Conservation (phyloP, 768 basidiomycete genomes). For the Hericium rajendrae region DNA sequence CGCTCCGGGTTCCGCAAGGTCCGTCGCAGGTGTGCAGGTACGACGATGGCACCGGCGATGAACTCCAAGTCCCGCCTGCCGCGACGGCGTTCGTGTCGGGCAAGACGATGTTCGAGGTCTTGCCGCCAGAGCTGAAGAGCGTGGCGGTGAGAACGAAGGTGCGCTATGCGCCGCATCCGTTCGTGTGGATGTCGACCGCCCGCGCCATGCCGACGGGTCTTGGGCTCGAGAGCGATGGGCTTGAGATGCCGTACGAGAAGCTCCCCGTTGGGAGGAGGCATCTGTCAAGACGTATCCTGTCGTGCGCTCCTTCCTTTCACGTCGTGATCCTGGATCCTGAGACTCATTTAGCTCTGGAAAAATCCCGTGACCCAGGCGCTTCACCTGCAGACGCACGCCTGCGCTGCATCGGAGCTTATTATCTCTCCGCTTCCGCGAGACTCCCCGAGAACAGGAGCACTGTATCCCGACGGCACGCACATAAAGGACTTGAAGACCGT, state of each 20-base stretch:
- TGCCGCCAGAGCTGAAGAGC: constrained; percentile 60
- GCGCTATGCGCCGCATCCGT: constrained; percentile 75
- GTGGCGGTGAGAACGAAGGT: constrained; percentile 69
- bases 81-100: constrained; percentile 79
- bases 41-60: constrained; percentile 80
- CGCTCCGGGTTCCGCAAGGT: constrained; percentile 59
- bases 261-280: constrained; percentile 71
- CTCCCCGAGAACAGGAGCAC: constrained; percentile 44
- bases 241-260: constrained; percentile 52
- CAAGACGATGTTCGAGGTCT: constrained; percentile 70
- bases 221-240: constrained; percentile 67
- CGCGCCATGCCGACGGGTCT: constrained; percentile 64
- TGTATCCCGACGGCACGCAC: constrained; percentile 78
- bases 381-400: constrained; percentile 87
- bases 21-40: constrained; percentile 56
- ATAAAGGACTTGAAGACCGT: constrained; percentile 66
- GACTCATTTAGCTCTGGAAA: constrained; percentile 66
- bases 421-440: constrained; percentile 64
- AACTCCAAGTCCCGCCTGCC: constrained; percentile 68
- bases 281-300: constrained; percentile 67
- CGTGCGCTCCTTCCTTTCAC: constrained; percentile 19
- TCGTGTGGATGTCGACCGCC: constrained; percentile 79
- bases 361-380: constrained; percentile 76
- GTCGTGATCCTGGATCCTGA: neutral
- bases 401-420: constrained; percentile 54